A percentile compares a stretch with the other conserved stretches of the same genome.
These are phyloP conservation scores for Candida alai DNA, from an alignment of 805 yeast genomes.

Conservation along the genomic window DNA sequence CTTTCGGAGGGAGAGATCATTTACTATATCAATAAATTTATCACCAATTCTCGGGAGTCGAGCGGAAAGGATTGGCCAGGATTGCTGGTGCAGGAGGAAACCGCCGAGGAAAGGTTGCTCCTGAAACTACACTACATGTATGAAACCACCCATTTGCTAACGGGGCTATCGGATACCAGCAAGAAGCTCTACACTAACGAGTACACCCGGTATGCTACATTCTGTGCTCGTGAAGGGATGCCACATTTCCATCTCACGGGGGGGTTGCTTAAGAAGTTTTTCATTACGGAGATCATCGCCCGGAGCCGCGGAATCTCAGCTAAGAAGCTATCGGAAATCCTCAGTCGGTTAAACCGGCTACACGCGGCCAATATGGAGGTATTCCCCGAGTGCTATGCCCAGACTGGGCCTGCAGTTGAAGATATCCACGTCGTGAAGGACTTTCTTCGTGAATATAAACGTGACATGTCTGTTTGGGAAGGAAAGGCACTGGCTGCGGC, in stretches of 20 bases:
- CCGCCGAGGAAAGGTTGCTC: slow-evolving; percentile 4
- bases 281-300: slow-evolving; percentile 3
- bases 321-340: slow-evolving; percentile 7
- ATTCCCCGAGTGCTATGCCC: slow-evolving; percentile 3
- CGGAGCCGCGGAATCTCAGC: slow-evolving; percentile 4
- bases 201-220: slow-evolving; percentile 10
- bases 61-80: too few species aligned
- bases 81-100: not conserved
- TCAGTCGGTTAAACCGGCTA: slow-evolving; percentile 7
- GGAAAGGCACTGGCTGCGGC: not conserved
- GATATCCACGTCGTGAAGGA: slow-evolving; percentile 7
- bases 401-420: slow-evolving; percentile 2
- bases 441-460: slow-evolving; percentile 6
- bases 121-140: slow-evolving; percentile 7
- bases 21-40: slow-evolving; percentile 7
- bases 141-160: slow-evolving; percentile 3
- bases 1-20: slow-evolving; percentile 10
- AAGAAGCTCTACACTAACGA: slow-evolving; percentile 7
- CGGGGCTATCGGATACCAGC: slow-evolving; percentile 5
- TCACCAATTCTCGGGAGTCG: slow-evolving; percentile 1
- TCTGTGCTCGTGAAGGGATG: slow-evolving; percentile 7
- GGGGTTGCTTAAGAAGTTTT: slow-evolving; percentile 5
- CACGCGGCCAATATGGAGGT: slow-evolving; percentile 8
- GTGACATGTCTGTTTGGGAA: too few species aligned
- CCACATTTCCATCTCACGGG: slow-evolving; percentile 9